These are phyloP conservation scores for Diaporthe ampelina DNA, from an alignment of 2,329 filamentous ascomycete genomes.

Conservation along the genomic window DNA sequence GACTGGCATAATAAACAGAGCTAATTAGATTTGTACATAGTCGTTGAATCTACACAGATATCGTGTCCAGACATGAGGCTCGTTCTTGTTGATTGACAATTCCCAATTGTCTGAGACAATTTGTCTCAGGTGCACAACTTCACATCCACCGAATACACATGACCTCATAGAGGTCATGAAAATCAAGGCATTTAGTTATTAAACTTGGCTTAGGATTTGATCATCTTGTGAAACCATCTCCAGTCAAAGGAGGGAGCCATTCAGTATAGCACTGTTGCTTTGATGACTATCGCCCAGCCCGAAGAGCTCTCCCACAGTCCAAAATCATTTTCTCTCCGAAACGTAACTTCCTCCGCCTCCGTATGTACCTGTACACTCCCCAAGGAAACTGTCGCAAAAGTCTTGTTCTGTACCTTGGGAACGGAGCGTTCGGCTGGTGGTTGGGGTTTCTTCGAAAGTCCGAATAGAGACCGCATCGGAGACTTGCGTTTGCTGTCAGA, in stretches of 20 bases:
- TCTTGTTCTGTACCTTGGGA: conserved; percentile 37
- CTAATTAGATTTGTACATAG: not conserved
- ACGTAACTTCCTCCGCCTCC: conserved; percentile 62
- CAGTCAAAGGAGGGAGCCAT: not conserved
- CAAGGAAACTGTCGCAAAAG: conserved; percentile 51
- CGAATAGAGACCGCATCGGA: conserved; percentile 14
- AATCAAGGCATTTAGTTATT: not conserved
- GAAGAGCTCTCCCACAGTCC: conserved; percentile 65
- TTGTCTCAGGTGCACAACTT: not conserved
- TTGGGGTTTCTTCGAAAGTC: conserved; percentile 39
- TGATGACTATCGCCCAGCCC: conserved; percentile 65
- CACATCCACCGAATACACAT: not conserved
- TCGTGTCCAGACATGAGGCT: not conserved
- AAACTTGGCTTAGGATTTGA: not conserved
- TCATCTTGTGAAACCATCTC: not conserved
- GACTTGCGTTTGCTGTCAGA: conserved; percentile 5
- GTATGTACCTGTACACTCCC: conserved; percentile 56
- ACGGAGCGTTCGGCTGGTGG: conserved; percentile 53
- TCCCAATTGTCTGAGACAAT: too few relatives aligned
- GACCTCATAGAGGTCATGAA: not conserved
- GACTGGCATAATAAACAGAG: not conserved
- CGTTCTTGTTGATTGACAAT: not conserved
- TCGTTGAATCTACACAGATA: not conserved
- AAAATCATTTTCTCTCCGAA: conserved; percentile 65
- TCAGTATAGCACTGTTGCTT: conserved; percentile 46